Evolutionary conservation across 1,284 basidiomycete species (phyloP).

Genomic region (Cryptococcus floricola): DNA sequence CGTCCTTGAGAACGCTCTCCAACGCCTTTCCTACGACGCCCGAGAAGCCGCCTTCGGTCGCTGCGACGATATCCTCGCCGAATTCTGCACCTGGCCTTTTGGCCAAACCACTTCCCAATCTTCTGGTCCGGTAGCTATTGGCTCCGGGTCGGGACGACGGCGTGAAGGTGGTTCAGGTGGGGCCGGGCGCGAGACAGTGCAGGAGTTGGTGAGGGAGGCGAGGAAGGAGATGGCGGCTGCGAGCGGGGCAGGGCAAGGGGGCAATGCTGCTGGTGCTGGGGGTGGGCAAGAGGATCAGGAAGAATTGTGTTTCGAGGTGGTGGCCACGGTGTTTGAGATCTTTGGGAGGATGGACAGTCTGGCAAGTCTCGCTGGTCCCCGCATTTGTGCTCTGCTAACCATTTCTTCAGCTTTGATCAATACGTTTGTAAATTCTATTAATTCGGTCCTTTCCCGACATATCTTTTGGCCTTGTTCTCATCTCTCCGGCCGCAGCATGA

Average conservation of each 20-base stretch:
- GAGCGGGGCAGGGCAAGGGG: conserved; percentile 46
- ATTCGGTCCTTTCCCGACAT: neutral
- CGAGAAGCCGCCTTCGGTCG: conserved; percentile 83
- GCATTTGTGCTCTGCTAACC: neutral
- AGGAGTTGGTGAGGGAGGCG: conserved; percentile 74
- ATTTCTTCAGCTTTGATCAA: neutral
- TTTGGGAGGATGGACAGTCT: conserved; percentile 82
- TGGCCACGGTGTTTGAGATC: conserved; percentile 86
- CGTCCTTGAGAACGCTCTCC: conserved; percentile 90
- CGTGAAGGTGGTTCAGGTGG: conserved; percentile 44
- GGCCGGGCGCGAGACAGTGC: conserved; percentile 60
- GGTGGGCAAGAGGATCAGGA: conserved; percentile 63
- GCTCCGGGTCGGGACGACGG: conserved; percentile 38
- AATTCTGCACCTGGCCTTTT: conserved; percentile 87
- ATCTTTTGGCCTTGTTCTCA: no score
- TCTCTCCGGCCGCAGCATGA: neutral
- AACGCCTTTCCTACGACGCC: conserved; percentile 80
- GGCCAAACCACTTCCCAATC: conserved; percentile 51
- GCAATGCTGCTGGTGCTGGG: conserved; percentile 59
- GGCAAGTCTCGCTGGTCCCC: conserved; percentile 40
- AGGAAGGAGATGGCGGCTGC: conserved; percentile 61
- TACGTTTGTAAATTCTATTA: no score
- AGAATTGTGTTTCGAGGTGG: conserved; percentile 79
- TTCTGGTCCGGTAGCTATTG: conserved; percentile 39
- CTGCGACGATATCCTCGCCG: conserved; percentile 84